Base-by-base conservation (phyloP, 257 asterid genomes). In the Ophiorrhiza pumila region DNA sequence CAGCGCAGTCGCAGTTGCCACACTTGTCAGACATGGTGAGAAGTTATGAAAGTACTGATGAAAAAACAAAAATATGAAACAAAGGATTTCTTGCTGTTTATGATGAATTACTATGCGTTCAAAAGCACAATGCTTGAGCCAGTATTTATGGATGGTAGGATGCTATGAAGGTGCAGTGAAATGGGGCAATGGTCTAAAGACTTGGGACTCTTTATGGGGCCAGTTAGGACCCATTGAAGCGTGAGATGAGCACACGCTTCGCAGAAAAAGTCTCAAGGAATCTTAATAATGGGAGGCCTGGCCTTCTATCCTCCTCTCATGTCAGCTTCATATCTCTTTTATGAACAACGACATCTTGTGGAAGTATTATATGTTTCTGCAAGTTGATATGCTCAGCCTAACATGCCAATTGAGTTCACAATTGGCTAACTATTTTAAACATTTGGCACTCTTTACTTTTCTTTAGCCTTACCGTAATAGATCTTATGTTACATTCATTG, bases 1-100 rank as follows among this genome's bases (percentile, higher is more conserved):
- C 85, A 78, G 85, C 46, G 18, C 90, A 90, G 78, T 79, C 81
- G 71, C 88, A 90, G 85, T 15, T 78, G 47, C 83, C 81, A 58
- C 91, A 88, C 85, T 74, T 86, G 92, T 79, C 86, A 53, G 92
- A 80, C 89, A 85, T 90, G 82, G 31, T 85, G 71, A 39, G n/a
- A 4, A 57, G 46, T 27, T 10, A 41, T 27, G 47, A 27, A 37
- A 32, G 67, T 29, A 65, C 46, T 55, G 61, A 78, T 49, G 3
- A 61, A 39, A 61, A 39, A 50, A 41, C 66, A 60, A 43, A 23
- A 9, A n/a, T 31, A 25, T 18, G 7, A 4, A 71, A 25, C 55
- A 9, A 25, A 29, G 66, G 46, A 73, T 41, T 29, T 25, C 45
- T 56, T 68, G 35, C 25, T 35, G 43, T 2, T 69, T n/a, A 74